Percentiles rank a stretch among this genome's conserved stretches.
Conservation (phyloP, 805 yeast species). For the Sugiyamaella boreocaroliniensis region DNA sequence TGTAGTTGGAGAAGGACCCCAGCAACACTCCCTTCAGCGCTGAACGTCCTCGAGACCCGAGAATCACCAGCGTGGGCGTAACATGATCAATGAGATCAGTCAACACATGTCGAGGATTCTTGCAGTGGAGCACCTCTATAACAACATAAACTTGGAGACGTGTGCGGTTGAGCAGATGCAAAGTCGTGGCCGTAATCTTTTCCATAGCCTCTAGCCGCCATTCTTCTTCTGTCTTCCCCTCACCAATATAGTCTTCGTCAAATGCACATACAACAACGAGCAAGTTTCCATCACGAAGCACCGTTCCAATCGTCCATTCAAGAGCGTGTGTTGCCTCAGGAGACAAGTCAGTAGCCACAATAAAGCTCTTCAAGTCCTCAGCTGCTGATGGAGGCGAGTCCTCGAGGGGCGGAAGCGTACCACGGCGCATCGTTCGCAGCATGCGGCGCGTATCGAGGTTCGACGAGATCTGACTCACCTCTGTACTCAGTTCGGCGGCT, state of each 20-base stretch:
- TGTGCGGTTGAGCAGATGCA: constrained; percentile 51
- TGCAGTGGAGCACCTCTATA: constrained; percentile 68
- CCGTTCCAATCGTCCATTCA: constrained; percentile 84
- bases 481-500: constrained; percentile 48
- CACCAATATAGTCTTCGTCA: constrained; percentile 25
- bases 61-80: constrained; percentile 66
- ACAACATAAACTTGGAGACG: constrained; percentile 68
- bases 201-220: constrained; percentile 40
- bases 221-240: constrained; percentile 28
- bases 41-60: constrained; percentile 68
- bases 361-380: constrained; percentile 44
- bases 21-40: constrained; percentile 68
- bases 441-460: constrained; percentile 50
- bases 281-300: constrained; percentile 75
- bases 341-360: constrained; percentile 75
- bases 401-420: constrained; percentile 49
- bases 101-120: constrained; percentile 64
- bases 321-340: constrained; percentile 78
- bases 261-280: constrained; percentile 53
- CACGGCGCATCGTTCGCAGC: constrained; percentile 65
- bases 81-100: constrained; percentile 63
- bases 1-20: constrained; percentile 66
- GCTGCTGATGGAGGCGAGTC: constrained; percentile 17
- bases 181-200: constrained; percentile 35
- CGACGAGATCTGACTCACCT: constrained; percentile 49